A percentile compares a stretch with the other conserved stretches of the same genome.
Conservation (phyloP, 768 basidiomycete species). For the Mrakia hoshinonis region DNA sequence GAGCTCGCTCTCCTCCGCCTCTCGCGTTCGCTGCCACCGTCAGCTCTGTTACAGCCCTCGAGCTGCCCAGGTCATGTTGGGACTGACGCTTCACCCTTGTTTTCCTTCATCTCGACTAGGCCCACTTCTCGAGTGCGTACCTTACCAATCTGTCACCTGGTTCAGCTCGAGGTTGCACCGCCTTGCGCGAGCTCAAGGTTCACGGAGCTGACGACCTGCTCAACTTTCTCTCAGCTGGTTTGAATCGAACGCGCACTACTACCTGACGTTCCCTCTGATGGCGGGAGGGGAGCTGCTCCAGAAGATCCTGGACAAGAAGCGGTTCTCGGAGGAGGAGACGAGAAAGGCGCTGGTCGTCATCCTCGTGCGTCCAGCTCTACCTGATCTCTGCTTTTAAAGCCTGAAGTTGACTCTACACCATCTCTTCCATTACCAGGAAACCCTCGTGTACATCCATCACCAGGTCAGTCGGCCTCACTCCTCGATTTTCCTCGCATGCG, state of each 20-base stretch:
- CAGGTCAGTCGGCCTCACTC: slow-evolving; percentile 15
- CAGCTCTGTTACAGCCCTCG: too few species aligned
- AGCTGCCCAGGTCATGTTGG: too few species aligned
- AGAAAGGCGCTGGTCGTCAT: slow-evolving; percentile 19
- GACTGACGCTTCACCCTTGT: too few species aligned
- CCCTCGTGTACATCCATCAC: slow-evolving; percentile 26
- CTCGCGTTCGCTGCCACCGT: not conserved
- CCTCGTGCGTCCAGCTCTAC: not conserved
- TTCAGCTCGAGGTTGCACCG: too few species aligned
- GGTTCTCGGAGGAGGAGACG: slow-evolving; percentile 28
- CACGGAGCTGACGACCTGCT: too few species aligned
- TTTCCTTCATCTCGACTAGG: too few species aligned
- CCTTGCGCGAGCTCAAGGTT: too few species aligned
- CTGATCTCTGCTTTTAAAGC: too few species aligned
- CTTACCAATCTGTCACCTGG: too few species aligned
- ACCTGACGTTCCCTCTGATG: slow-evolving; percentile 25
- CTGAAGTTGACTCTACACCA: not conserved
- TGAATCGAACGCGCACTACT: slow-evolving; percentile 25
- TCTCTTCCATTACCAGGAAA: not conserved
- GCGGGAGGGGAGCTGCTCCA: slow-evolving; percentile 24
- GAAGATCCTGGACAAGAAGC: slow-evolving; percentile 26
- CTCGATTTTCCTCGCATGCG: too few species aligned
- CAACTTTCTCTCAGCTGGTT: slow-evolving; percentile 22
- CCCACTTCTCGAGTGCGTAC: not conserved
- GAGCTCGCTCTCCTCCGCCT: not conserved